Conservation (phyloP, 2,329 filamentous ascomycete species). For the Stachybotrys echinatus region DNA sequence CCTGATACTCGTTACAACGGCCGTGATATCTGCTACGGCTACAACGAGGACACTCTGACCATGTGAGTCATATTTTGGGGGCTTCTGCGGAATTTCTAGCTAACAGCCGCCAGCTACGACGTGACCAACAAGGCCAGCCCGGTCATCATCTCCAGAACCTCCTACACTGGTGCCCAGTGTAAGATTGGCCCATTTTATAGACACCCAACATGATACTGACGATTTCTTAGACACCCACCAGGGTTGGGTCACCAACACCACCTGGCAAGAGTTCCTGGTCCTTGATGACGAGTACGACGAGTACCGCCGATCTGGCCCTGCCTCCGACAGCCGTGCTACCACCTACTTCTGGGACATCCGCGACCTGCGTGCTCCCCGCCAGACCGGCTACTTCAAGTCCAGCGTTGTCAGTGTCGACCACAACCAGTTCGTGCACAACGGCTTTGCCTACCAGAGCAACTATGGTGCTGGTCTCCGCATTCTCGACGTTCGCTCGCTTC, state of each 20-base stretch:
- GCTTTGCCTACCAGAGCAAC: slow-evolving; percentile 38
- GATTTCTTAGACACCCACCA: slow-evolving; percentile 44
- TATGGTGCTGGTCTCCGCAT: slow-evolving; percentile 37
- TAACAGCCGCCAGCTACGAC: slow-evolving; percentile 15
- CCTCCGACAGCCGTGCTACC: slow-evolving; percentile 35
- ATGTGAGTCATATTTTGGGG: slow-evolving; percentile 16
- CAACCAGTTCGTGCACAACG: slow-evolving; percentile 35
- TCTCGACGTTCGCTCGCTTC: slow-evolving; percentile 24
- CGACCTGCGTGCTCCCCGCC: slow-evolving; percentile 31
- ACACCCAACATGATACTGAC: neutral
- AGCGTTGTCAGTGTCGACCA: slow-evolving; percentile 34
- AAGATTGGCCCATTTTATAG: neutral
- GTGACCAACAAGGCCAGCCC: slow-evolving; percentile 42
- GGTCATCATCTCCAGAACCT: slow-evolving; percentile 45
- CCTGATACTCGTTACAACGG: slow-evolving; percentile 39
- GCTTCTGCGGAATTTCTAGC: neutral
- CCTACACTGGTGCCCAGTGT: slow-evolving; percentile 48
- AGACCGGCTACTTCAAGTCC: slow-evolving; percentile 35
- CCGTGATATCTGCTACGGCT: slow-evolving; percentile 25
- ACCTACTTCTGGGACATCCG: slow-evolving; percentile 45
- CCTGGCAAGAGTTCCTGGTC: slow-evolving; percentile 36
- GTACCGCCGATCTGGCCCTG: slow-evolving; percentile 28
- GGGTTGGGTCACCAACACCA: slow-evolving; percentile 42
- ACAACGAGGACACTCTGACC: slow-evolving; percentile 38
- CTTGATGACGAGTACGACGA: slow-evolving; percentile 48